A percentile compares a stretch with the other conserved stretches of the same genome.
Conservation (phyloP, 148 eudicot species). For the Rhododendron henanense region DNA sequence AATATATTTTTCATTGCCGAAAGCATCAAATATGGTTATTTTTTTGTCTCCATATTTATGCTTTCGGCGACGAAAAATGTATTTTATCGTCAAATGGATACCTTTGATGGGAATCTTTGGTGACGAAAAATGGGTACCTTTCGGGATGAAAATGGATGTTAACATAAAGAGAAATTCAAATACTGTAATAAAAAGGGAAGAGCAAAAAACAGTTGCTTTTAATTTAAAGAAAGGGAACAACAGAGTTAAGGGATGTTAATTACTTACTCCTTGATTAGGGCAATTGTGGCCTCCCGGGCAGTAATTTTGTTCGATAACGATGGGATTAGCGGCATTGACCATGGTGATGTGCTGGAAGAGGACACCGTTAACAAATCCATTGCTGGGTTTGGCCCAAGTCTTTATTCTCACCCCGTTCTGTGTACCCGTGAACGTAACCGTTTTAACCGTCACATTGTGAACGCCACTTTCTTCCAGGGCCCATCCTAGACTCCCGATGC, state of each 20-base stretch:
- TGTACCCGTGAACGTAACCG: slow-evolving; percentile 30
- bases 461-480: slow-evolving; percentile 42
- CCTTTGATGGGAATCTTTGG: too few relatives aligned
- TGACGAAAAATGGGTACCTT: too few relatives aligned
- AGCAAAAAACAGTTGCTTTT: background rate
- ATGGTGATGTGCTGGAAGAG: slow-evolving; percentile 37
- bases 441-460: slow-evolving; percentile 44
- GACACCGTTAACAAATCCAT: slow-evolving; percentile 41
- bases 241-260: background rate
- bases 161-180: too few relatives aligned
- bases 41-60: too few relatives aligned
- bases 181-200: background rate
- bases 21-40: too few relatives aligned
- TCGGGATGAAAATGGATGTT: too few relatives aligned
- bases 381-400: slow-evolving; percentile 63
- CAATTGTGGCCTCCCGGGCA: slow-evolving; percentile 42
- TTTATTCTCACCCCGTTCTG: slow-evolving; percentile 62
- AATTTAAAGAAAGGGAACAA: too few relatives aligned
- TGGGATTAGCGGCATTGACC: slow-evolving; percentile 44
- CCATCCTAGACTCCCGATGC: slow-evolving; percentile 63
- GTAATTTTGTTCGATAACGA: slow-evolving; percentile 56
- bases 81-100: too few relatives aligned
- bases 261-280: slow-evolving; percentile 31
- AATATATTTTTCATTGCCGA: too few relatives aligned
- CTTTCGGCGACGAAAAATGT: background rate